Conservation (phyloP, 2,329 filamentous ascomycete genomes). For the Beauveria rudraprayagi region DNA sequence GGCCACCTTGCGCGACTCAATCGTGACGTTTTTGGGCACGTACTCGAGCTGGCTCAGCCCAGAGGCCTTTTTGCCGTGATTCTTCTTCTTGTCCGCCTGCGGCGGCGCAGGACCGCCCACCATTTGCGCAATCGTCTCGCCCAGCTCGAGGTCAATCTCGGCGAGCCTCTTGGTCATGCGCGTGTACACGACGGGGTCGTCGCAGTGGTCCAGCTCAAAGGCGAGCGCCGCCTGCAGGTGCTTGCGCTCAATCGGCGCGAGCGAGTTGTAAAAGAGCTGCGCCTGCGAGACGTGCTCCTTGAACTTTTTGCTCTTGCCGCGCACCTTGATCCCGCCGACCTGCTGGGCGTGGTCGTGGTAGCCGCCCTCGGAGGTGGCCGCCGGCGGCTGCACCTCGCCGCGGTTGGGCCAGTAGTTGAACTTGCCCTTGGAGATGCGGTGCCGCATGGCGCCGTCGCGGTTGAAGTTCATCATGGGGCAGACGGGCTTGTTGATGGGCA, state of each 20-base stretch:
- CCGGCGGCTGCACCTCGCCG: conserved; percentile 57
- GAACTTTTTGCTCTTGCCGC: conserved; percentile 65
- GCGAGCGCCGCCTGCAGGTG: conserved; percentile 64
- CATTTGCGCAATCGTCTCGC: conserved; percentile 59
- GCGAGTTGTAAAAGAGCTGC: conserved; percentile 75
- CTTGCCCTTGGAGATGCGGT: conserved; percentile 60
- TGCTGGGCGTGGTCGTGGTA: conserved; percentile 60
- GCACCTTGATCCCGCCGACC: conserved; percentile 61
- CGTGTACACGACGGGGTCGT: conserved; percentile 68
- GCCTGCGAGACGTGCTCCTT: conserved; percentile 70
- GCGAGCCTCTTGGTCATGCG: conserved; percentile 59
- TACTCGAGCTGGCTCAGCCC: conserved; percentile 63
- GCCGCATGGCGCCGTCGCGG: conserved; percentile 64
- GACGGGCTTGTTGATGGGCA: conserved; percentile 69
- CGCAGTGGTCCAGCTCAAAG: conserved; percentile 75
- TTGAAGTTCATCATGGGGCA: conserved; percentile 71
- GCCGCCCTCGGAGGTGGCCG: conserved; percentile 51
- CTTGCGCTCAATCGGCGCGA: conserved; percentile 60
- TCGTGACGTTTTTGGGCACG: conserved; percentile 53
- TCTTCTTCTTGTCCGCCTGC: conserved; percentile 49
- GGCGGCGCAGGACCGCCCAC: conserved; percentile 50
- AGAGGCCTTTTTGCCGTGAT: conserved; percentile 61
- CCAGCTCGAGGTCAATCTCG: conserved; percentile 65
- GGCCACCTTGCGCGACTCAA: conserved; percentile 62
- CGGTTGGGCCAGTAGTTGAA: conserved; percentile 60